These are phyloP conservation scores for Entamoeba nuttalli DNA, from an alignment of 208 protist species.

Conservation along the genomic window DNA sequence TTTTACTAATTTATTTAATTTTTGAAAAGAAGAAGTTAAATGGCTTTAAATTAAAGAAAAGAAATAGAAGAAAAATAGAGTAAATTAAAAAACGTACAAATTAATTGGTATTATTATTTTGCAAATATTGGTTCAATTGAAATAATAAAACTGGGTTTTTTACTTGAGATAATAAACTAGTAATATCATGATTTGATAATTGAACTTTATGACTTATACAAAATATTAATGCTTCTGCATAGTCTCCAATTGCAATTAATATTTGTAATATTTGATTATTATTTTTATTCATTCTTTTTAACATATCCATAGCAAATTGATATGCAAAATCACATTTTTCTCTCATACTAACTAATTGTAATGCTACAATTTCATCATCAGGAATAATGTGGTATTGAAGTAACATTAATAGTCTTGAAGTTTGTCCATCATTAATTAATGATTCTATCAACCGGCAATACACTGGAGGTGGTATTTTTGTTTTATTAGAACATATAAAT, in stretches of 20 bases:
- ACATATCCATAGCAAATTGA: not conserved
- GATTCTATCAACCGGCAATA: not conserved
- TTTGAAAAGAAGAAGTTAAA: too few relatives aligned
- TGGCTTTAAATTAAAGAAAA: too few relatives aligned
- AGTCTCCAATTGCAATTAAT: not conserved
- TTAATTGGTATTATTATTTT: too few relatives aligned
- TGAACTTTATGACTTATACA: not conserved
- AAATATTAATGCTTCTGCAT: not conserved
- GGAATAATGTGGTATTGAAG: not conserved
- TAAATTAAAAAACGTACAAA: too few relatives aligned
- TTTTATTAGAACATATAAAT: not conserved
- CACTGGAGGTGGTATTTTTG: not conserved
- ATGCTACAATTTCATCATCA: not conserved
- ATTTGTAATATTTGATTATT: not conserved
- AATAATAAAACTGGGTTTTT: not conserved
- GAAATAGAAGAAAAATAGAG: too few relatives aligned
- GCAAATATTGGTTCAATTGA: not conserved
- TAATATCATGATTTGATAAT: not conserved
- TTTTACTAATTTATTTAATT: too few relatives aligned
- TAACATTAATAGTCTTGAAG: not conserved
- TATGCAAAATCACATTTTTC: not conserved
- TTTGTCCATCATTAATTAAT: not conserved
- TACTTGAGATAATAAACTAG: not conserved
- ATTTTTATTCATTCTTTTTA: not conserved
- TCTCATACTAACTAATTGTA: not conserved